These are phyloP conservation scores for Apiospora koreana DNA, from an alignment of 2,329 filamentous ascomycete genomes.

Conservation along the genomic window DNA sequence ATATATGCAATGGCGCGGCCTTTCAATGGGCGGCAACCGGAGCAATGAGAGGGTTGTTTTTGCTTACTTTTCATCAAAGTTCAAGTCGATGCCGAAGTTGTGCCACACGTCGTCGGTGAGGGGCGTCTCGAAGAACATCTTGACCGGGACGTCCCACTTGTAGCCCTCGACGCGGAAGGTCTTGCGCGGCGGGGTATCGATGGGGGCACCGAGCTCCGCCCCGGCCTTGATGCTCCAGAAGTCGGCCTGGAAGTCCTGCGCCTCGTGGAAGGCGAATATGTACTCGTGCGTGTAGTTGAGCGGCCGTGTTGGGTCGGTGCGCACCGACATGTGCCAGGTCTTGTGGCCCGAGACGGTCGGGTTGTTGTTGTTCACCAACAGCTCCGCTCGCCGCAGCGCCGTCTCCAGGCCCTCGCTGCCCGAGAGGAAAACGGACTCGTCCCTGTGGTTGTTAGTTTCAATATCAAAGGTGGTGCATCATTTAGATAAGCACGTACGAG, in stretches of 20 bases:
- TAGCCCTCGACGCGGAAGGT: constrained; percentile 12
- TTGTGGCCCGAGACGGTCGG: constrained; percentile 12
- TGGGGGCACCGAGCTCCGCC: background rate
- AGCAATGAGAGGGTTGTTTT: background rate
- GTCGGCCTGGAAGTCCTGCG: constrained; percentile 13
- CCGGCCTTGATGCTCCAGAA: constrained; percentile 13
- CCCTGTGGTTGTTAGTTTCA: too few species aligned
- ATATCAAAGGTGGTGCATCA: too few species aligned
- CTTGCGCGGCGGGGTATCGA: background rate
- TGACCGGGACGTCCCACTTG: constrained; percentile 13
- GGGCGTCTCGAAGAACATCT: constrained; percentile 10
- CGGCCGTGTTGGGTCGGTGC: constrained; percentile 7
- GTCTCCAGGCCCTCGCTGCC: constrained; percentile 11
- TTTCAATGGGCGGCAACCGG: too few species aligned
- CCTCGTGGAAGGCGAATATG: constrained; percentile 13
- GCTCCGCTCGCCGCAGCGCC: constrained; percentile 12
- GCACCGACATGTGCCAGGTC: constrained; percentile 12
- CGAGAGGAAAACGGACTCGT: constrained; percentile 13
- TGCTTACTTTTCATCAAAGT: constrained; percentile 11
- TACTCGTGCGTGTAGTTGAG: constrained; percentile 14
- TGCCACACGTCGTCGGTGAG: constrained; percentile 12
- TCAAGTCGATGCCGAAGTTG: constrained; percentile 11
- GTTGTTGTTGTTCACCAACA: constrained; percentile 12
- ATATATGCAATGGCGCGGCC: background rate
- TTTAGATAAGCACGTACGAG: too few species aligned